These are phyloP conservation scores for Artemisia tridentata DNA, from an alignment of 129 eudicot genomes.

Conservation along the genomic window DNA sequence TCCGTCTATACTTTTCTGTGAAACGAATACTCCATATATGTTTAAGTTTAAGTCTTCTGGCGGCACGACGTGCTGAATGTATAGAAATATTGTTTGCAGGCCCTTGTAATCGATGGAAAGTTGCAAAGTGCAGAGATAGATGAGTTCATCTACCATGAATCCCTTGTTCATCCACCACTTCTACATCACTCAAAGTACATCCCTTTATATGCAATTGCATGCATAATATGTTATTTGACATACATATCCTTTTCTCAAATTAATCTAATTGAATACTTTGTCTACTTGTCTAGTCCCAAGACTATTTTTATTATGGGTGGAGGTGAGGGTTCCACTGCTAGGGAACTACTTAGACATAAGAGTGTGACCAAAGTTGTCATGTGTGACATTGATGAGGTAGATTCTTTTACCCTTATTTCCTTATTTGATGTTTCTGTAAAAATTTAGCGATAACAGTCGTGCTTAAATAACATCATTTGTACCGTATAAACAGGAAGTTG, in stretches of 20 bases:
- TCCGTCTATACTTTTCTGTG: background rate
- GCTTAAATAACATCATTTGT: background rate
- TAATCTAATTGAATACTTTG: background rate
- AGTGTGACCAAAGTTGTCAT: constrained; percentile 81
- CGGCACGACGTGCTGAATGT: background rate
- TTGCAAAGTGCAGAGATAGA: constrained; percentile 98
- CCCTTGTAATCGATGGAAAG: constrained; percentile 92
- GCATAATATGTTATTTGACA: background rate
- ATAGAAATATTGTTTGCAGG: constrained; percentile 37
- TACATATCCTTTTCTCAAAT: too few species aligned
- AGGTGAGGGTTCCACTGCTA: constrained; percentile 99
- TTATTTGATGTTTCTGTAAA: background rate
- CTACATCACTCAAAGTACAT: constrained; percentile 70
- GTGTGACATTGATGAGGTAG: constrained; percentile 95
- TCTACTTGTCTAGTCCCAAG: constrained; percentile 62
- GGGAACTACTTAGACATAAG: constrained; percentile 84
- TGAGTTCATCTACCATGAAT: constrained; percentile 96
- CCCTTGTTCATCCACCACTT: constrained; percentile 93
- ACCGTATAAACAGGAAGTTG: constrained; percentile 34
- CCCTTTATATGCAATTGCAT: background rate
- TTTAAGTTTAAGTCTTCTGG: too few species aligned
- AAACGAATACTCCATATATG: too few species aligned
- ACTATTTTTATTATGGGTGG: constrained; percentile 94
- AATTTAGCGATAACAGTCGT: background rate
- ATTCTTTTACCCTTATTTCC: background rate